These are phyloP conservation scores for Penicillium sp. DNA, from an alignment of 2,329 filamentous ascomycete species.

Conservation along the genomic window DNA sequence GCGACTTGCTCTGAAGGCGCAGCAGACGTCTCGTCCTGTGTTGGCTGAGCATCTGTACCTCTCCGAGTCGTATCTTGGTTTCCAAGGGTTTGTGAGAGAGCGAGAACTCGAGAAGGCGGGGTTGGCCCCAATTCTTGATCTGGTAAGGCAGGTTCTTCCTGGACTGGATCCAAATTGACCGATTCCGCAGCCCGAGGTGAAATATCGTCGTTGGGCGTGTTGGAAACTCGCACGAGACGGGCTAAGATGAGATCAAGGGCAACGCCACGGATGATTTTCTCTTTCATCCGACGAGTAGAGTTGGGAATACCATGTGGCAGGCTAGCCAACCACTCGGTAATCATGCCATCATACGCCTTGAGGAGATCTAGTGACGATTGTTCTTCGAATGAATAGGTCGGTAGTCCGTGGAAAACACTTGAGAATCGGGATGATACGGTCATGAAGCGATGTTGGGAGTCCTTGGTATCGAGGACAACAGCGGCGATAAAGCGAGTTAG, in stretches of 20 bases:
- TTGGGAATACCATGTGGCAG: constrained; percentile 32
- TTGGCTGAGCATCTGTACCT: background rate
- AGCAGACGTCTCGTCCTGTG: background rate
- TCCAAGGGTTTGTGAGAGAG: too few species aligned
- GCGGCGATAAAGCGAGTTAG: constrained; percentile 25
- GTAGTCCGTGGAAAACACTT: constrained; percentile 10
- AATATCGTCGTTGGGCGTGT: background rate
- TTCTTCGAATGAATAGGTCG: constrained; percentile 2
- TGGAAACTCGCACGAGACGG: constrained; percentile 24
- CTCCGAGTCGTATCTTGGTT: too few species aligned
- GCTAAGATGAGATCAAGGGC: constrained; percentile 35
- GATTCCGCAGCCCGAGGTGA: background rate
- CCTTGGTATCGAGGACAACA: constrained; percentile 5
- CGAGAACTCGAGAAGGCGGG: too few species aligned
- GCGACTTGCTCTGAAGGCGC: background rate
- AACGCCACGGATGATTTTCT: constrained; percentile 34
- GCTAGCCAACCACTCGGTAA: constrained; percentile 34
- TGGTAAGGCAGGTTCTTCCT: background rate
- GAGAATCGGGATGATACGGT: constrained; percentile 19
- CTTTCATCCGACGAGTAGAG: constrained; percentile 36
- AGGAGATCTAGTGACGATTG: constrained; percentile 19
- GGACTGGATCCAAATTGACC: background rate
- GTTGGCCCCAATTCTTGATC: background rate
- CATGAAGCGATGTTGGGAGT: constrained; percentile 11
- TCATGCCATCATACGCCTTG: constrained; percentile 33